Percentiles rank a stretch among this genome's conserved stretches.
These are phyloP conservation scores for Neofusicoccum umdonicola DNA, from an alignment of 2,329 filamentous ascomycete species.

Conservation along the genomic window DNA sequence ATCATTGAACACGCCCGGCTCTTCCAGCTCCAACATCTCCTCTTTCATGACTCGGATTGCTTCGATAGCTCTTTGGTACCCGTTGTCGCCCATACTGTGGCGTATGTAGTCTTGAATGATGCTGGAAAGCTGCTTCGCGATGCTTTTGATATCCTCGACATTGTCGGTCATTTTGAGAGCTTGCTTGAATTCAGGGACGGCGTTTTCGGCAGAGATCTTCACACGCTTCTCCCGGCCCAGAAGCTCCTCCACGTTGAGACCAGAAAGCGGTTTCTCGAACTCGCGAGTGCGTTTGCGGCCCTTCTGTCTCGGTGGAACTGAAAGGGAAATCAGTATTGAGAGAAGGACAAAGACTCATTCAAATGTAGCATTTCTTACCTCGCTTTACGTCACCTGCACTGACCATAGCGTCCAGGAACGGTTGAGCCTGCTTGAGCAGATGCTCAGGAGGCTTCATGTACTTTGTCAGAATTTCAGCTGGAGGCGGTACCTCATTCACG, in stretches of 20 bases:
- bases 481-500: conserved; percentile 60
- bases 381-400: conserved; percentile 76
- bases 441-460: conserved; percentile 71
- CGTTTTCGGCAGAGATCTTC: conserved; percentile 66
- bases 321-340: conserved; percentile 23
- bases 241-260: conserved; percentile 80
- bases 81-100: conserved; percentile 70
- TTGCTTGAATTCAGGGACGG: conserved; percentile 88
- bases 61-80: conserved; percentile 74
- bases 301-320: conserved; percentile 74
- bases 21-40: conserved; percentile 71
- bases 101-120: conserved; percentile 69
- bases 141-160: conserved; percentile 59
- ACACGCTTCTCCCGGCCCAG: conserved; percentile 60
- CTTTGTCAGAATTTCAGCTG: conserved; percentile 64
- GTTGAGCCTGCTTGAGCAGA: conserved; percentile 57
- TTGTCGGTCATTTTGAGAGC: conserved; percentile 62
- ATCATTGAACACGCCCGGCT: conserved; percentile 72
- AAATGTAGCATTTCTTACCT: conserved; percentile 26
- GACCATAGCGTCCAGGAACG: conserved; percentile 63
- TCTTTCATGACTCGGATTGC: conserved; percentile 75
- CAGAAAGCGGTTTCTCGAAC: conserved; percentile 77
- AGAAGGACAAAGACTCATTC: conserved; percentile 19
- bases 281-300: conserved; percentile 66
- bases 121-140: conserved; percentile 69